Evolutionary conservation across 176 grass and related monocot species (phyloP), one percentile per base, ranked within the genome.

Genomic region (Alopecurus myosuroides): DNA sequence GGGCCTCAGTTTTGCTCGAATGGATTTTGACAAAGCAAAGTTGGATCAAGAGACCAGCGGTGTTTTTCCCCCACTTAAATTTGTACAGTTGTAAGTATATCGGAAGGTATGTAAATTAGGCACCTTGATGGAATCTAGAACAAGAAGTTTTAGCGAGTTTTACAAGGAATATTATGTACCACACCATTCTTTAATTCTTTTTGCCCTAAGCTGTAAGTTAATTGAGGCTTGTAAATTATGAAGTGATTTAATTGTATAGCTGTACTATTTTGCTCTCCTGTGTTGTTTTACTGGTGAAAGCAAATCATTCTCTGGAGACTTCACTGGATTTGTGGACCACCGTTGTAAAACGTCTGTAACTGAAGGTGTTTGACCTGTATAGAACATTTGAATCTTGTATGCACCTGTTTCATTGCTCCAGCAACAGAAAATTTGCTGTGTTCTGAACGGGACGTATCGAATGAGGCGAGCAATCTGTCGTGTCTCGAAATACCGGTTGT

Each of bases 11-110:
- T 46, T 61, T 74, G 33, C 44, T 42, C 44, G 15, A 44, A 41
- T 86, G 57, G 57, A 68, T 65, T 90, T 86, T 26, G 17, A n/a
- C 35, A 19, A 45, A 1, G 3, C 29, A 11, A 83, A 39, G 35
- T 64, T 79, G 74, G 45, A 90, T 79, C 30, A 33, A 74, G 53
- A 35, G 51, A 23, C 35, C 8, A 2, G 35, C 45, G 7, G 35
- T 42, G 42, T 36, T 51, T 25, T 13, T 26, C 69, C 23, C 65
- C 69, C 49, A 51, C 30, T 28, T 40, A 20, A 79, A 69, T 61
- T 37, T 90, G 85, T 90, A 84, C 80, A 91, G 48, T 33, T 87
- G 85, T 81, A n/a, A n/a, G n/a, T n/a, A 80, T 70, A 76, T 76
- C 85, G 70, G 57, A 58, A 87, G 76, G 6, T 36, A 52, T 87